Evolutionary conservation across 2,329 filamentous ascomycete genomes (phyloP).

Genomic region (Cladosporium sp.): DNA sequence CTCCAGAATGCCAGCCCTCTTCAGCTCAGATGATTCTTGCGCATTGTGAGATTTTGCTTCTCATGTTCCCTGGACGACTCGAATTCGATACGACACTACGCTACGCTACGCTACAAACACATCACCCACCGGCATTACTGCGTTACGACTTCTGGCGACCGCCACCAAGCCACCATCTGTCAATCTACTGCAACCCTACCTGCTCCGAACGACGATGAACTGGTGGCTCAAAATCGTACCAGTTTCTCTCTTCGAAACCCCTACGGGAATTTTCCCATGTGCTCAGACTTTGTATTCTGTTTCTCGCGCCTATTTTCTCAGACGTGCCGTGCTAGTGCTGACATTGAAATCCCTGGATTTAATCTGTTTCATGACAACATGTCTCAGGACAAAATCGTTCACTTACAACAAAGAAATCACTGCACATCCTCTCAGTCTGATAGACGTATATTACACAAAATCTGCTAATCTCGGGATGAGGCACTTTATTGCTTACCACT

Average conservation of each 20-base stretch:
- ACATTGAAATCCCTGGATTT: not conserved
- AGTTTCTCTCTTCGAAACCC: not conserved
- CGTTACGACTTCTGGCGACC: not conserved
- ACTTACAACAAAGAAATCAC: not conserved
- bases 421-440: not conserved
- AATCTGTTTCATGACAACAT: not conserved
- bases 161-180: no score
- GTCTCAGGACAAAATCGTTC: not conserved
- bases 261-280: not conserved
- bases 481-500: not conserved
- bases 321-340: not conserved
- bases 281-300: not conserved
- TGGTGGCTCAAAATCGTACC: not conserved
- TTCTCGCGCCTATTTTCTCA: not conserved
- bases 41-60: not conserved
- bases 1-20: slow-evolving; percentile 20
- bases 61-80: not conserved
- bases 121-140: not conserved
- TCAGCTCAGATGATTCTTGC: slow-evolving; percentile 10
- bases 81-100: not conserved
- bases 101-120: not conserved
- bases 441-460: not conserved
- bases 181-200: not conserved
- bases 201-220: not conserved
- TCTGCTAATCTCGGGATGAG: not conserved